A percentile compares a stretch with the other conserved stretches of the same genome.
Evolutionary conservation across 148 eudicot species (phyloP).

Genomic region (Vaccinium myrtillus): DNA sequence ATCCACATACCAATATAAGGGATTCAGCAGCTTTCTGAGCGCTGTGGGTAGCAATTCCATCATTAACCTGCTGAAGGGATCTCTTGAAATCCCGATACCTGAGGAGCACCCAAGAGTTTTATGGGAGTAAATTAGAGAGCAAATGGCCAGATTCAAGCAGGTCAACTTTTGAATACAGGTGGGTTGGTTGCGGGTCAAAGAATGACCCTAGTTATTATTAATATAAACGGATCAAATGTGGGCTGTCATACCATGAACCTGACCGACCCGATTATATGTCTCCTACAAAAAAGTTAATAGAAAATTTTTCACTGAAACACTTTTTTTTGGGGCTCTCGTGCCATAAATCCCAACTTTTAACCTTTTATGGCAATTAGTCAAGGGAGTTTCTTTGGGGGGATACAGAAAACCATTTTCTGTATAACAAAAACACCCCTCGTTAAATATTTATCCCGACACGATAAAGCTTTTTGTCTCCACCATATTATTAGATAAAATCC

Average conservation of each 20-base stretch:
- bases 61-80: constrained; percentile 75
- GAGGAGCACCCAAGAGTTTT: constrained; percentile 16
- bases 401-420: background rate
- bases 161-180: background rate
- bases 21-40: constrained; percentile 83
- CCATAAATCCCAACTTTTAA: background rate
- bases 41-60: constrained; percentile 59
- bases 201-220: background rate
- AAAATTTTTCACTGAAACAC: background rate
- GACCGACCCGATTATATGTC: background rate
- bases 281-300: background rate
- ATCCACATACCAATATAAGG: constrained; percentile 58
- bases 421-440: background rate
- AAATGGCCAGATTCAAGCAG: constrained; percentile 2
- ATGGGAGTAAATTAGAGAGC: background rate
- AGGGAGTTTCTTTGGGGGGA: background rate
- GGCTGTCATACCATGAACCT: background rate
- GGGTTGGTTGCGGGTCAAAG: background rate
- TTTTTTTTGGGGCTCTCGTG: background rate
- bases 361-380: background rate
- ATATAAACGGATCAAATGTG: background rate
- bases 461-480: background rate
- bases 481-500: background rate
- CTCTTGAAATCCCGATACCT: constrained; percentile 92
- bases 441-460: background rate